A percentile compares a stretch with the other conserved stretches of the same genome.
Evolutionary conservation across 306 rosid genomes (phyloP).

Genomic region (Prunus mume): DNA sequence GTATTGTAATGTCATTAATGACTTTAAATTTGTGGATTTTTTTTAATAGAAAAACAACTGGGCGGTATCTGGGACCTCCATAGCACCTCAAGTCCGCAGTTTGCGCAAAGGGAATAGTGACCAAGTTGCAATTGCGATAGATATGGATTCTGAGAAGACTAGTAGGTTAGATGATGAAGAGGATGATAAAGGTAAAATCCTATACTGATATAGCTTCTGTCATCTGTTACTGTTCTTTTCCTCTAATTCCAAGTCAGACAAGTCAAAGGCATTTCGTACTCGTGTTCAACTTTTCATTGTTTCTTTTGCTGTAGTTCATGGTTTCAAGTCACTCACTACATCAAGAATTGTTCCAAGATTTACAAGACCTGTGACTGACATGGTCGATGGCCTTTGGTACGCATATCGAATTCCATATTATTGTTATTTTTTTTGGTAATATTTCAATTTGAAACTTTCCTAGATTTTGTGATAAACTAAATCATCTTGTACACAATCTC

Average conservation of each 20-base stretch:
- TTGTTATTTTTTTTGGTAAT: conserved; percentile 8
- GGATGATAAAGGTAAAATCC: conserved; percentile 78
- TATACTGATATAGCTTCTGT: conserved; percentile 1
- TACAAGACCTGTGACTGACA: conserved; percentile 80
- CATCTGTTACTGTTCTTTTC: conserved; percentile 13
- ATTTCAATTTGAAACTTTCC: conserved; percentile 2
- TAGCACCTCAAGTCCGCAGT: conserved; percentile 92
- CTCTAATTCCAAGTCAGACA: neutral
- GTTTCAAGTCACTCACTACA: conserved; percentile 88
- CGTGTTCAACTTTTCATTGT: conserved; percentile 13
- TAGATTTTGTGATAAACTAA: conserved; percentile 15
- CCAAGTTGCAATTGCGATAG: conserved; percentile 91
- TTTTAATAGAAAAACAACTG: conserved; percentile 54
- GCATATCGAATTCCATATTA: conserved; percentile 16
- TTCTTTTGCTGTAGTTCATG: conserved; percentile 60
- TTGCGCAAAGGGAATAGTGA: conserved; percentile 86
- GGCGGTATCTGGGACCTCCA: conserved; percentile 58
- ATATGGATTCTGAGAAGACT: conserved; percentile 65
- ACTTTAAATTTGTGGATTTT: conserved; percentile 17
- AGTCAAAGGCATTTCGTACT: neutral
- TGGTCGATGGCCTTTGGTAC: conserved; percentile 95
- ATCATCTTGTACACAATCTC: conserved; percentile 19
- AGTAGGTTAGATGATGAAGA: conserved; percentile 84
- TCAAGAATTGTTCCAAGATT: conserved; percentile 86
- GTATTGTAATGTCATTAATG: conserved; percentile 6